Conservation (phyloP, 257 asterid species). For the Plantago elongata region DNA sequence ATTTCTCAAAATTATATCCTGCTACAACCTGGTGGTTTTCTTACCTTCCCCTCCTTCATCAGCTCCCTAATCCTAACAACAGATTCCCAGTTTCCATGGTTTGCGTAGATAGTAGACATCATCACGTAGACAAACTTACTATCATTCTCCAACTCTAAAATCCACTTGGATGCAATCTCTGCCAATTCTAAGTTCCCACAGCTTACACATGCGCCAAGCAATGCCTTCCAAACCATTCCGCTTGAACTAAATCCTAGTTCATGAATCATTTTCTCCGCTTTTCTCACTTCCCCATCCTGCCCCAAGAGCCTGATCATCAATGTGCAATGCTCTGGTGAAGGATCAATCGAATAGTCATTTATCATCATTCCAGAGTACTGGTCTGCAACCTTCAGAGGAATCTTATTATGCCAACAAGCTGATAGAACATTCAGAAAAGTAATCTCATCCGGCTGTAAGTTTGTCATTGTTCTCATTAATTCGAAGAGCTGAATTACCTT, state of each 20-base stretch:
- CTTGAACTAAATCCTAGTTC: conserved; percentile 32
- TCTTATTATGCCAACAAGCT: conserved; percentile 56
- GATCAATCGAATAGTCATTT: conserved; percentile 36
- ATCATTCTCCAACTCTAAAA: conserved; percentile 35
- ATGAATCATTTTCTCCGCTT: conserved; percentile 46
- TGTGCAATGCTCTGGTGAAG: conserved; percentile 63
- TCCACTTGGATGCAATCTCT: conserved; percentile 36
- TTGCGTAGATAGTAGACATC: conserved; percentile 45
- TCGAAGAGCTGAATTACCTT: conserved; percentile 53
- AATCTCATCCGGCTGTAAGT: conserved; percentile 51
- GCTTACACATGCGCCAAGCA: conserved; percentile 39
- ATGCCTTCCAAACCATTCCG: conserved; percentile 42
- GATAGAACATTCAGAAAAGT: conserved; percentile 65
- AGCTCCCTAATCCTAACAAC: conserved; percentile 32
- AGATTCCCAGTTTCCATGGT: conserved; percentile 35
- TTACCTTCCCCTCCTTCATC: conserved; percentile 39
- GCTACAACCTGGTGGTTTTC: conserved; percentile 41
- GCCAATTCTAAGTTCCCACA: conserved; percentile 37
- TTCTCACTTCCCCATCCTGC: conserved; percentile 42
- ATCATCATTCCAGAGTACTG: conserved; percentile 41
- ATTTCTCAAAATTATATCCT: conserved; percentile 36
- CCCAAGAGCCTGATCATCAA: conserved; percentile 68
- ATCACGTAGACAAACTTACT: conserved; percentile 36
- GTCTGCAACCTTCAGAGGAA: conserved; percentile 35
- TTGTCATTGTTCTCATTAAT: conserved; percentile 30